Base-by-base conservation (phyloP, 257 asterid species). In the Solanum bukasovii region DNA sequence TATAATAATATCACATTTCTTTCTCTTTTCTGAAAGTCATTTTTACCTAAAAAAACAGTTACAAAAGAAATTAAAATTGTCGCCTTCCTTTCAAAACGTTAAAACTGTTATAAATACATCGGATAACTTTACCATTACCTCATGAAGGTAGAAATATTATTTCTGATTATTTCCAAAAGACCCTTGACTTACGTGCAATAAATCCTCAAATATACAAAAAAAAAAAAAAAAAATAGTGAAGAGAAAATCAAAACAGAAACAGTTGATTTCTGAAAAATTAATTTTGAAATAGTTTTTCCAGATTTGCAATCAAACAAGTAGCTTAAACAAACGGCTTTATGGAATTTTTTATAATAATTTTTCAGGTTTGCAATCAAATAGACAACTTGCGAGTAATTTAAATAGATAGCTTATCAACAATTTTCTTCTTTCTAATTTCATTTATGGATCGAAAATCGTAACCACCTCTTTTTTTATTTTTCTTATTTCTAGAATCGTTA, bases 111-210 rank as follows among this genome's bases (percentile, higher is more conserved):
- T 67, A 25, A 11, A 12, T 27, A 12, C 21, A 29, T 29, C 35
- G 2, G 0, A 29, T 68, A 6, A 56, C 9, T 2, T 52, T 52
- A 52, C 1, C 63, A 52, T 52, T 52, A 18, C 0, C 9, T 52
- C 23, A 52, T 0, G 0, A 2, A 52, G 23, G 6, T 52, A 52
- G 4, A 52, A 42, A 42, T 42, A 42, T 2, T 42, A 42, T 42
- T 42, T 42, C 2, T 0, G 1, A 16, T 0, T 49, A 49, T 1
- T 49, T 49, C 0, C 61, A 1, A 49, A 49, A 49, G 0, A 16
- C 0, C 23, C 23, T 52, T 1, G 0, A 6, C 9, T 52, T 13
- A 52, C 3, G 1, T 52, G 0, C 1, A 52, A 56, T 7, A 52
- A 52, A 52, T 52, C 4, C 7, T 5, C 3, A 52, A 2, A 16